Evolutionary conservation across 306 rosid species (phyloP), one percentile per base, ranked within the genome.

Genomic region (Quercus agrifolia): DNA sequence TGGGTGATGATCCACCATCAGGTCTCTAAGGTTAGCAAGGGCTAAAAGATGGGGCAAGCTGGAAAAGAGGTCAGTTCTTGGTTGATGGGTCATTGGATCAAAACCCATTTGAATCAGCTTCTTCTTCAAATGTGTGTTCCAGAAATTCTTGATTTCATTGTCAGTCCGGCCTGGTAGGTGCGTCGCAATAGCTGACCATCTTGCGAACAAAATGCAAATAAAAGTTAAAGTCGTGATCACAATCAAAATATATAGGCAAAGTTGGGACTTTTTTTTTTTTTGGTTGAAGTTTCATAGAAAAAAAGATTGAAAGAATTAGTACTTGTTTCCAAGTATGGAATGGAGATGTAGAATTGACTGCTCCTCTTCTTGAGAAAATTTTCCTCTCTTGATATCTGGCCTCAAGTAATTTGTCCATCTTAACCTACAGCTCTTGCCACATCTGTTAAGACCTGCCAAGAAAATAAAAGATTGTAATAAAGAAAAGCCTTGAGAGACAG

Each of bases 31-130:
- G 88, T 84, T 92, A 27, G 93, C 92, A 73, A 89, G 73, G 49
- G 93, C 93, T 72, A 91, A 75, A 27, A 91, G 85, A 56, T 91
- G 85, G 31, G 91, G 92, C 78, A 91, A 73, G 78, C 71, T 86
- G 54, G 91, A 85, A 80, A 90, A 85, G 31, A 89, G 91, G 76
- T 92, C 96, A 13, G 92, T 88, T 88, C 96, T 89, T 52, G 97
- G 97, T n/a, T 90, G 96, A 73, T 92, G 97, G 27, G 96, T 92
- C 91, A 86, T 88, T 85, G 97, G 96, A 85, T 92, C 97, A 66
- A 91, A 86, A n/a, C 97, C 97, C 97, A 92, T 92, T 83, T 89
- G 96, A 83, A 91, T 91, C 44, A 92, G 76, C 86, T 91, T 92
- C 70, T 92, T 92, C 92, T 88, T 92, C 64, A 92, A 70, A 78